Conservation (phyloP, 2,329 filamentous ascomycete genomes). For the Fusarium sp. region DNA sequence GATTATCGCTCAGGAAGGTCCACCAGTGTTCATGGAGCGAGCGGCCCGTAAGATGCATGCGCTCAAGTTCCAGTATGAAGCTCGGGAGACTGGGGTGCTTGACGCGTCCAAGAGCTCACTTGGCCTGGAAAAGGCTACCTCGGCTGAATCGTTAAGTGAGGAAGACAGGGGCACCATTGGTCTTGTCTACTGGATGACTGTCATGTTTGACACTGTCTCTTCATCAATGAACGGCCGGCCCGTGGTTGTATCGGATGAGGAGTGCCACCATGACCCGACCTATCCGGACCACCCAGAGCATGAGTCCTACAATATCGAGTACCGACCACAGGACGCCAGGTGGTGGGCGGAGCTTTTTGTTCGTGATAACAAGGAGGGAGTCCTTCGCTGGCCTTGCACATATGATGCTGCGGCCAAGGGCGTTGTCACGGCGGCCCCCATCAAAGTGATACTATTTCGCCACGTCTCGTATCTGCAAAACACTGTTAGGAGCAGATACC, state of each 20-base stretch:
- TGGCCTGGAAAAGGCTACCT: slow-evolving; percentile 39
- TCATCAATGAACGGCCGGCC: slow-evolving; percentile 61
- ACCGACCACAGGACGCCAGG: slow-evolving; percentile 43
- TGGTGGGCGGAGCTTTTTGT: slow-evolving; percentile 52
- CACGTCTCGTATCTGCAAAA: slow-evolving; percentile 67
- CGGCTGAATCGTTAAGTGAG: slow-evolving; percentile 39
- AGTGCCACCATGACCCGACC: slow-evolving; percentile 52
- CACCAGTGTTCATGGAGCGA: slow-evolving; percentile 49
- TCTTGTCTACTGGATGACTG: slow-evolving; percentile 69
- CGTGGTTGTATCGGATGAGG: slow-evolving; percentile 54
- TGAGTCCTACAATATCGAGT: slow-evolving; percentile 33
- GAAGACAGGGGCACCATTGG: slow-evolving; percentile 60
- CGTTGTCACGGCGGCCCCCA: slow-evolving; percentile 64
- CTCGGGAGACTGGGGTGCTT: slow-evolving; percentile 42
- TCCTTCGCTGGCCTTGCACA: slow-evolving; percentile 64
- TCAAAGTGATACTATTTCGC: slow-evolving; percentile 70
- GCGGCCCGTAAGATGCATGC: slow-evolving; percentile 54
- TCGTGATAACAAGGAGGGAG: slow-evolving; percentile 40
- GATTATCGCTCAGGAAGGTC: slow-evolving; percentile 44
- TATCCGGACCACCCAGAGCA: slow-evolving; percentile 38
- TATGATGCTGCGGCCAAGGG: slow-evolving; percentile 62
- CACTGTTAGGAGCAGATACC: slow-evolving; percentile 55
- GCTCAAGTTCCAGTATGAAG: slow-evolving; percentile 51
- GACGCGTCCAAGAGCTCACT: slow-evolving; percentile 42
- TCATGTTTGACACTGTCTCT: slow-evolving; percentile 70